phyloP scores from a whole-genome alignment of 2,329 filamentous ascomycete genomes.

The Neurospora crassa region DNA sequence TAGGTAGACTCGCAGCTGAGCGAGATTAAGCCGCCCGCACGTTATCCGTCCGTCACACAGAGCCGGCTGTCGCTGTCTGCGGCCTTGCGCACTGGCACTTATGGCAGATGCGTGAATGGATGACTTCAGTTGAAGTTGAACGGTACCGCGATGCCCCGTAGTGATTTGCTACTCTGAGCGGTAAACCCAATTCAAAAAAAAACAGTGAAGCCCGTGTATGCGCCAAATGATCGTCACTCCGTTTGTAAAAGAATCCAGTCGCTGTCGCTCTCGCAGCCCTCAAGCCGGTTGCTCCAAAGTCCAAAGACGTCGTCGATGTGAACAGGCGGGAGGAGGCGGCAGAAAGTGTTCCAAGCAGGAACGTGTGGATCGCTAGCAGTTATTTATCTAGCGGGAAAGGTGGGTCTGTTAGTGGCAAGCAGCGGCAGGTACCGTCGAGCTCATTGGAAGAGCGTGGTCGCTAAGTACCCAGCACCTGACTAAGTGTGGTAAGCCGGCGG shows the following conservation, averaged over 20 bases:
- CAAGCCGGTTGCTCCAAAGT: neutral
- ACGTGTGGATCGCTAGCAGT: conserved; percentile 1
- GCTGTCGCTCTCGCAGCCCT: neutral
- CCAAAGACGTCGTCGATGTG: conserved; percentile 12
- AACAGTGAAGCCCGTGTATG: neutral
- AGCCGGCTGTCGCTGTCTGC: neutral
- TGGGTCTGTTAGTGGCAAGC: neutral
- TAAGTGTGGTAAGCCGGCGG: accelerated
- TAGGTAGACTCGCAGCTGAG: neutral
- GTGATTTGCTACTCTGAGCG: neutral
- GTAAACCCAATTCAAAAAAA: neutral
- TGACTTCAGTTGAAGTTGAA: neutral
- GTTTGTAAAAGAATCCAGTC: neutral
- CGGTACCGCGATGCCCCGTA: neutral
- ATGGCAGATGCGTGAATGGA: neutral
- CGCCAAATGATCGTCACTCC: neutral
- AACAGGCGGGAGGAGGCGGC: conserved; percentile 15
- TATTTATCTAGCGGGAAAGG: neutral
- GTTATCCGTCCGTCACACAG: neutral
- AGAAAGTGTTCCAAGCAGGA: conserved; percentile 10
- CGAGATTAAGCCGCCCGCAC: neutral
- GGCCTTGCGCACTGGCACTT: neutral
- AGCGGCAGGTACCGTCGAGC: neutral
- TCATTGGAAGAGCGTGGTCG: neutral
- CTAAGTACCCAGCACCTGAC: neutral